Percentiles rank a stretch among this genome's conserved stretches.
Conservation (phyloP, 2,329 filamentous ascomycete genomes). For the Phaeosphaeriaceae sp. region DNA sequence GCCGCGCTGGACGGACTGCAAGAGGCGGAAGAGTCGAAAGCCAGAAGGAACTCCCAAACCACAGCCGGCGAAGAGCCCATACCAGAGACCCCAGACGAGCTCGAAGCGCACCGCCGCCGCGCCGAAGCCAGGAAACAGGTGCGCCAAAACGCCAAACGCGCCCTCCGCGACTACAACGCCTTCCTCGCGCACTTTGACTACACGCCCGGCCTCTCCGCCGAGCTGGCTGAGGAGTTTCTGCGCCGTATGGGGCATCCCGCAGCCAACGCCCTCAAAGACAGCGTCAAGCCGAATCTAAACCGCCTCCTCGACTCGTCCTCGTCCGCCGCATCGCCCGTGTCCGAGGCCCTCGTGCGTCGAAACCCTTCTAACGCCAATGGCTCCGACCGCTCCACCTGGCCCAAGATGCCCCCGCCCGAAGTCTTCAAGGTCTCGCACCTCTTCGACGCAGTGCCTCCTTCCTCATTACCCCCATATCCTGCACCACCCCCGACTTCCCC, state of each 20-base stretch:
- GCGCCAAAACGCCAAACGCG: conserved; percentile 76
- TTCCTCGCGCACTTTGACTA: conserved; percentile 81
- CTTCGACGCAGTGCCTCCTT: conserved; percentile 72
- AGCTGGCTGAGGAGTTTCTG: conserved; percentile 63
- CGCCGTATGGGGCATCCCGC: conserved; percentile 32
- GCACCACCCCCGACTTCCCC: conserved; percentile 38
- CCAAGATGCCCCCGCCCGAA: conserved; percentile 57
- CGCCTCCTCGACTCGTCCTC: conserved; percentile 36
- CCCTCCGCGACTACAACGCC: conserved; percentile 74
- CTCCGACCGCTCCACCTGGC: conserved; percentile 50
- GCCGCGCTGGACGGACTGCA: conserved; percentile 60
- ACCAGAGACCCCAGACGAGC: conserved; percentile 54
- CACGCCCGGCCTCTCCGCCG: conserved; percentile 71
- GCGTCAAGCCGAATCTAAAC: conserved; percentile 20
- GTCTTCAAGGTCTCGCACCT: conserved; percentile 67
- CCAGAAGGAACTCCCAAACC: conserved; percentile 27
- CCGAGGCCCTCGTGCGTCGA: conserved; percentile 55
- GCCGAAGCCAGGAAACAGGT: conserved; percentile 72
- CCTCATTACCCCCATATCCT: conserved; percentile 73
- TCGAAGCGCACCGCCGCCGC: conserved; percentile 55
- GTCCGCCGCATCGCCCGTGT: conserved; percentile 27
- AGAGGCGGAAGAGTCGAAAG: conserved; percentile 46
- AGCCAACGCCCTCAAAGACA: conserved; percentile 18
- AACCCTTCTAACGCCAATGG: conserved; percentile 37
- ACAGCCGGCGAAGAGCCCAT: conserved; percentile 36